Evolutionary conservation across 1,139 yeast genomes (phyloP), one percentile per base, ranked within the genome.

Genomic region (Yamadazyma dushanensis): DNA sequence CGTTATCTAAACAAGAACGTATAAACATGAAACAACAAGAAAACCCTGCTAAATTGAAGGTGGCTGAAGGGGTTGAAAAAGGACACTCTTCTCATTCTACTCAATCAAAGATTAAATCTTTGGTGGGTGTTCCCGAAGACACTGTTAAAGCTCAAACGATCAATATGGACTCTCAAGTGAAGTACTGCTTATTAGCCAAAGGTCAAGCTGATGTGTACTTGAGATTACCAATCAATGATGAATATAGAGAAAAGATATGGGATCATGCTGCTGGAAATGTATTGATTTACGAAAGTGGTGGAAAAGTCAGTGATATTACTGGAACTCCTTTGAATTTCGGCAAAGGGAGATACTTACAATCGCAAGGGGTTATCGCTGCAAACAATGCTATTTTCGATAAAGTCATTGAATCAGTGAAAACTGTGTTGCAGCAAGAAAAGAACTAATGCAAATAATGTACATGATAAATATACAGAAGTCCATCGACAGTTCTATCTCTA

Each of bases 201-300:
- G 98, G 98, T 28, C 83, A 85, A 43, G 97, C 97, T 3, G 97
- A 92, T 54, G 77, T 90, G 17, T 92, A 94, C 51, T 70, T 92
- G 45, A 80, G 99, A 49, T 67, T 94, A 41, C 98, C 99, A 9
- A 78, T 83, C 32, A 80, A 76, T 46, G 73, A 78, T 35, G 63
- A 75, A 3, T 92, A 90, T 59, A 77, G 87, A 52, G 99, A 92
- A 57, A 92, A 94, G 63, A 89, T 92, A 42, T 92, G 98, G 98
- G 99, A 92, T 60, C 99, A 92, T 58, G 97, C 97, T 16, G 95
- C 97, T 2, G 99, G 98, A 5, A 83, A 85, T 50, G 70, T 90
- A 9, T 74, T 92, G 46, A 80, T 94, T 29, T 72, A 77, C 24
- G 98, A 94, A 60, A 86, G 95, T 49, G 97, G 97, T 31, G 98